Conservation (phyloP, 2,329 filamentous ascomycete genomes). For the Aspergillus piperis region DNA sequence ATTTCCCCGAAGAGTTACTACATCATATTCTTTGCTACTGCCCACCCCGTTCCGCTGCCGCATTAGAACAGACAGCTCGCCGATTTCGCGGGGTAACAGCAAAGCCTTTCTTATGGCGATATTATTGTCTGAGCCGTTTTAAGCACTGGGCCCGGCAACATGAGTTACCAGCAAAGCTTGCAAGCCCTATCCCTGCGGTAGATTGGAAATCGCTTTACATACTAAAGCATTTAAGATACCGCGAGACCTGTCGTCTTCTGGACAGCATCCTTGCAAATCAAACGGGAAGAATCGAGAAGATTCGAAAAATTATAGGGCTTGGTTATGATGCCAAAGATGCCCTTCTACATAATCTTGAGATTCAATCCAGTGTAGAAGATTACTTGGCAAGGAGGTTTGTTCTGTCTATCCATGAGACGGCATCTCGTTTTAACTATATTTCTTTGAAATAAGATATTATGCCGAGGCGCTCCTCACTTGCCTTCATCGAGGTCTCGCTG, state of each 20-base stretch:
- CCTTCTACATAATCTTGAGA: constrained; percentile 66
- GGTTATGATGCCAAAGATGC: constrained; percentile 90
- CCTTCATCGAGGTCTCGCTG: constrained; percentile 76
- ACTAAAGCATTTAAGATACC: constrained; percentile 57
- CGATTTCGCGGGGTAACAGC: constrained; percentile 67
- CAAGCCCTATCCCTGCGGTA: constrained; percentile 55
- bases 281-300: constrained; percentile 67
- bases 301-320: constrained; percentile 68
- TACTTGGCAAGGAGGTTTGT: constrained; percentile 68
- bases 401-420: not conserved
- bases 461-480: constrained; percentile 72
- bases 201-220: constrained; percentile 75
- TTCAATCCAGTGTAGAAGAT: constrained; percentile 65
- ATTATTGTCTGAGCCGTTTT: constrained; percentile 70
- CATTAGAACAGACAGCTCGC: constrained; percentile 61
- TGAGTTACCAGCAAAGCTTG: constrained; percentile 59
- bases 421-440: not conserved
- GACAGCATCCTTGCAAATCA: constrained; percentile 71
- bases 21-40: constrained; percentile 72
- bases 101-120: constrained; percentile 76
- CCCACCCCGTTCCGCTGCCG: constrained; percentile 52
- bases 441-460: constrained; percentile 63
- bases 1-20: constrained; percentile 81
- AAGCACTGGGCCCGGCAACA: constrained; percentile 73
- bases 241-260: constrained; percentile 56